Evolutionary conservation across 257 asterid species (phyloP).

Genomic region (Verbascum thapsus): DNA sequence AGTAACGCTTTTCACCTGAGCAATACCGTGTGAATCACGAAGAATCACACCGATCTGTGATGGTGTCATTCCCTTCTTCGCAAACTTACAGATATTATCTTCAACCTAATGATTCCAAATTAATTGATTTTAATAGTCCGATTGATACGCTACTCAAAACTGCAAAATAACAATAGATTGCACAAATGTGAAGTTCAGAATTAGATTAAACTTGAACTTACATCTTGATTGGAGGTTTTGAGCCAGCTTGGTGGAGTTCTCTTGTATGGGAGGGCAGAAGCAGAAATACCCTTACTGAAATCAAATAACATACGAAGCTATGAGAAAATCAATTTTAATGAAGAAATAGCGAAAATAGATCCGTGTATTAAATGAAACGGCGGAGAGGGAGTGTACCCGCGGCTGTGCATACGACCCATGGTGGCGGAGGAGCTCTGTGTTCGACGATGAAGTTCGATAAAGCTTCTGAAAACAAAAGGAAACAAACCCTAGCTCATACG

Average conservation of each 20-base stretch:
- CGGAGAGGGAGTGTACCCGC: conserved; percentile 46
- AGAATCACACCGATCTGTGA: conserved; percentile 58
- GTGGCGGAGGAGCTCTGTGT: conserved; percentile 38
- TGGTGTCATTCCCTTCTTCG: conserved; percentile 50
- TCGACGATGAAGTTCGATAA: conserved; percentile 25
- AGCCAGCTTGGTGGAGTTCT: conserved; percentile 52
- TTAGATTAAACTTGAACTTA: conserved; percentile 6
- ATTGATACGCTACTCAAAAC: background rate
- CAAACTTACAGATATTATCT: conserved; percentile 49
- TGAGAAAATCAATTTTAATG: background rate
- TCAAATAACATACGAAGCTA: conserved; percentile 1
- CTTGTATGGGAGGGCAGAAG: conserved; percentile 56
- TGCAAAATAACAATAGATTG: background rate
- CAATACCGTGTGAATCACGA: conserved; percentile 59
- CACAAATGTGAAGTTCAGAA: background rate
- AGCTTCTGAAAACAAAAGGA: conserved; percentile 11
- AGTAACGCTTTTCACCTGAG: conserved; percentile 57
- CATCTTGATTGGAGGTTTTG: conserved; percentile 46
- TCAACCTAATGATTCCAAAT: conserved; percentile 36
- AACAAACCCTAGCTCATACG: conserved; percentile 31
- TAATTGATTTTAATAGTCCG: background rate
- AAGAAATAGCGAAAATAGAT: background rate
- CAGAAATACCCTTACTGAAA: conserved; percentile 54
- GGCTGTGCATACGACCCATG: conserved; percentile 97
- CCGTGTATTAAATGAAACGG: background rate